Conservation (phyloP, 1,284 basidiomycete species). For the Neonothopanus nambi region DNA sequence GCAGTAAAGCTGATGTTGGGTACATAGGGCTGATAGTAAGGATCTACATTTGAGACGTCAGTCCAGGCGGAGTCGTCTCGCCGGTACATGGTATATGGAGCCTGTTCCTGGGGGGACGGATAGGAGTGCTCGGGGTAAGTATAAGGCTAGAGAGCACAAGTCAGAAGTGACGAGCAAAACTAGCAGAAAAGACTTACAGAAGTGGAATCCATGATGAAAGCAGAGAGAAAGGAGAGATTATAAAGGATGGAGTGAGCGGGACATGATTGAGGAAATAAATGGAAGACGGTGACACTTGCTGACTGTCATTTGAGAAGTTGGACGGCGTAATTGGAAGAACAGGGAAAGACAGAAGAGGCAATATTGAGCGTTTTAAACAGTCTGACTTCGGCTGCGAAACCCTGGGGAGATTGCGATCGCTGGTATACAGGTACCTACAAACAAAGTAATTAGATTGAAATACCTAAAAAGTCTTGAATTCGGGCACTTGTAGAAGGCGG, state of each 20-base stretch:
- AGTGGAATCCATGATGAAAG: no score
- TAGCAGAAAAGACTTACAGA: no score
- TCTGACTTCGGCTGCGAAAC: not conserved
- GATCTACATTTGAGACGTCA: not conserved
- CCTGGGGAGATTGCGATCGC: not conserved
- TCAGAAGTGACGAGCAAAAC: no score
- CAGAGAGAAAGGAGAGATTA: no score
- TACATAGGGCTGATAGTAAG: not conserved
- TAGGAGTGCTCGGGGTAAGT: no score
- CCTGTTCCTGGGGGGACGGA: no score
- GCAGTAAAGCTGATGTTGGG: not conserved
- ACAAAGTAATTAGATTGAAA: not conserved
- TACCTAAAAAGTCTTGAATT: not conserved
- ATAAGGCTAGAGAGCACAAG: no score
- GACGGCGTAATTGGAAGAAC: not conserved
- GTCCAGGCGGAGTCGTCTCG: no score
- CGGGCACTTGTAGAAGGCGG: not conserved
- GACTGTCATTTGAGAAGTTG: constrained; percentile 7
- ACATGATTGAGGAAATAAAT: not conserved
- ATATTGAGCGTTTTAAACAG: not conserved
- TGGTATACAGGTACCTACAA: no score
- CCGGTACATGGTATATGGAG: no score
- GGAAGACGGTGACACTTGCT: constrained; percentile 1
- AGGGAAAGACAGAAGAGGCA: constrained; percentile 1
- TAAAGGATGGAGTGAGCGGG: not conserved